Evolutionary conservation across 352 stramenopile genomes (phyloP).

Genomic region (Phytopythium boreale): DNA sequence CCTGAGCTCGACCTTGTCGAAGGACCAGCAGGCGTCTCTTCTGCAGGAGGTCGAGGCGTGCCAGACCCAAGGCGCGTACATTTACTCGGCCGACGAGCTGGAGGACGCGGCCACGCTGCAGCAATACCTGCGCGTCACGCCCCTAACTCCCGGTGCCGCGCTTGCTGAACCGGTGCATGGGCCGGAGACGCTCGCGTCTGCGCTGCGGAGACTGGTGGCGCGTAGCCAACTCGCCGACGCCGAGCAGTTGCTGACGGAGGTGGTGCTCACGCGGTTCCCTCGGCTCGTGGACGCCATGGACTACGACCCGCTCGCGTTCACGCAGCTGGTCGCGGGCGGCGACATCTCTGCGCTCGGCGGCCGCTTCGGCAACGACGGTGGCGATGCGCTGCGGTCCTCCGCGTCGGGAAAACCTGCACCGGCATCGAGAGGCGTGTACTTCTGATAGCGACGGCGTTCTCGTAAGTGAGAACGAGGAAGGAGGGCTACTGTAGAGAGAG

Average conservation of each 20-base stretch:
- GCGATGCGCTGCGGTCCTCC: background rate
- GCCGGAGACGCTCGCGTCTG: conserved; percentile 12
- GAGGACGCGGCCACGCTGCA: conserved; percentile 53
- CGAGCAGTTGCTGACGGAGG: conserved; percentile 60
- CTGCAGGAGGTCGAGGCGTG: conserved; percentile 67
- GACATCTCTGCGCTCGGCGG: conserved; percentile 18
- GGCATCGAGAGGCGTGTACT: background rate
- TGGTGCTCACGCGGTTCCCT: conserved; percentile 64
- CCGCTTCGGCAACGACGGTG: background rate
- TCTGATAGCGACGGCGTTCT: background rate
- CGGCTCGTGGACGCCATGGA: conserved; percentile 77
- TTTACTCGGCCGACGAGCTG: conserved; percentile 79
- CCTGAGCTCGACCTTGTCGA: conserved; percentile 42
- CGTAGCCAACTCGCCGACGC: conserved; percentile 34
- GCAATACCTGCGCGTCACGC: conserved; percentile 40
- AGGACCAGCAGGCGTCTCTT: conserved; percentile 51
- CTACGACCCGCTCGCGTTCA: conserved; percentile 70
- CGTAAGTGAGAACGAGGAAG: background rate
- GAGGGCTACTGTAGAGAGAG: background rate
- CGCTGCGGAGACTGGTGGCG: conserved; percentile 33
- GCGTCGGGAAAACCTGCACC: background rate
- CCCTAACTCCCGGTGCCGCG: background rate
- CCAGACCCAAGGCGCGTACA: conserved; percentile 44
- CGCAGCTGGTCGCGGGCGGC: conserved; percentile 55
- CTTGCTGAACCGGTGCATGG: background rate